phyloP scores from a whole-genome alignment of 2,329 filamentous ascomycete genomes.

The Penicillium sp. region DNA sequence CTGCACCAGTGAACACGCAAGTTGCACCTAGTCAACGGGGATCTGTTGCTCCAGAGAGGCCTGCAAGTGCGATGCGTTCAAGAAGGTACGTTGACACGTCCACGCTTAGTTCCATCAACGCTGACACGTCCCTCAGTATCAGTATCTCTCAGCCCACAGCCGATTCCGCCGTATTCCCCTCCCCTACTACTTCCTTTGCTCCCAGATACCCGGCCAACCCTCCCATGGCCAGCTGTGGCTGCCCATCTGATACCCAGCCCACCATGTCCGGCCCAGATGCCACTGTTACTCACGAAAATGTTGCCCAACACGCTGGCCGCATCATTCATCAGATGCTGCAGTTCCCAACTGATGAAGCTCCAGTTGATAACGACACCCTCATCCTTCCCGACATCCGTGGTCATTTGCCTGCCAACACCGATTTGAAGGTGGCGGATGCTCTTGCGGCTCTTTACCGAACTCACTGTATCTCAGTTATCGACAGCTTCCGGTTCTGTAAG shows the following conservation, averaged over 20 bases:
- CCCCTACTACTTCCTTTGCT: slow-evolving; percentile 39
- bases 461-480: slow-evolving; percentile 91
- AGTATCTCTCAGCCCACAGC: slow-evolving; percentile 36
- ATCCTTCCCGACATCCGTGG: slow-evolving; percentile 81
- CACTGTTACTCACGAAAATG: slow-evolving; percentile 38
- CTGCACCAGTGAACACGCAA: slow-evolving; percentile 27
- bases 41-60: slow-evolving; percentile 22
- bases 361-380: slow-evolving; percentile 68
- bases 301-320: slow-evolving; percentile 38
- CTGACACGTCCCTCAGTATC: slow-evolving; percentile 21
- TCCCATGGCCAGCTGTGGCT: slow-evolving; percentile 27
- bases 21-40: slow-evolving; percentile 22
- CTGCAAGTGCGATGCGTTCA: slow-evolving; percentile 29
- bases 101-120: background rate
- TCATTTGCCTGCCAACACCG: slow-evolving; percentile 78
- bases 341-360: slow-evolving; percentile 35
- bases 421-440: slow-evolving; percentile 82
- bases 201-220: slow-evolving; percentile 30
- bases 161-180: slow-evolving; percentile 43
- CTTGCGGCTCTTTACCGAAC: slow-evolving; percentile 86
- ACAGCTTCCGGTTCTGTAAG: slow-evolving; percentile 93
- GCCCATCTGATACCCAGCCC: slow-evolving; percentile 20
- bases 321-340: slow-evolving; percentile 44
- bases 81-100: slow-evolving; percentile 27
- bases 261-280: slow-evolving; percentile 26